Base-by-base conservation (phyloP, 345 rosid species). In the Conringia planisiliqua region DNA sequence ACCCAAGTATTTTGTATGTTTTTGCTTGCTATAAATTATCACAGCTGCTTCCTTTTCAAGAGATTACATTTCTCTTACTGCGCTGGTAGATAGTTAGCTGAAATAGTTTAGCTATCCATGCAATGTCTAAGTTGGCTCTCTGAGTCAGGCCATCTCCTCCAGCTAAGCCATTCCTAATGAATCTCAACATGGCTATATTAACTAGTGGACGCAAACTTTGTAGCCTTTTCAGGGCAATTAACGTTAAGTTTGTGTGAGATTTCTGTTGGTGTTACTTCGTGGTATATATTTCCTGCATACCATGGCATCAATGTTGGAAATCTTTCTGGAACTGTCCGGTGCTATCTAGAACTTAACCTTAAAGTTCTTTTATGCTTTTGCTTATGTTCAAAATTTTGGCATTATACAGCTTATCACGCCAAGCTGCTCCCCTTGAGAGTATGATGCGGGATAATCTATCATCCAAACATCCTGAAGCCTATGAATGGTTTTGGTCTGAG, bases 401-500 rank as follows among this genome's bases (percentile, higher is more conserved):
- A 70, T 60, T 47, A 47, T 84, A 83, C 89, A 92, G 97, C 78
- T 81, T 92, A 78, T 78, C 80, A 29, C 87, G 92, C 69, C 92
- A 82, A 79, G 81, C 83, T 85, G 86, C 96, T 80, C 89, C 87
- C 18, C 77, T 95, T 60, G 97, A 92, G 88, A 86, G 86, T 79
- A 78, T 82, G 80, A 90, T 95, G 70, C 86, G 87, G 80, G 94
- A 90, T 26, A 81, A 89, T 78, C 74, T 92, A 60, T 88, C 89
- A 51, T 83, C 84, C 74, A 92, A 92, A 77, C 90, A 90, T 70
- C 85, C 91, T 67, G 87, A 89, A 78, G 83, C 80, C 39, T 86
- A 80, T 78, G 93, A 90, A 27, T 85, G 93, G 98, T 87, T 93
- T 79, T 93, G 87, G 89, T 82, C 91, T 12, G 87, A 93, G 85